phyloP scores from a whole-genome alignment of 768 basidiomycete species.

The Termitomyces sp. region DNA sequence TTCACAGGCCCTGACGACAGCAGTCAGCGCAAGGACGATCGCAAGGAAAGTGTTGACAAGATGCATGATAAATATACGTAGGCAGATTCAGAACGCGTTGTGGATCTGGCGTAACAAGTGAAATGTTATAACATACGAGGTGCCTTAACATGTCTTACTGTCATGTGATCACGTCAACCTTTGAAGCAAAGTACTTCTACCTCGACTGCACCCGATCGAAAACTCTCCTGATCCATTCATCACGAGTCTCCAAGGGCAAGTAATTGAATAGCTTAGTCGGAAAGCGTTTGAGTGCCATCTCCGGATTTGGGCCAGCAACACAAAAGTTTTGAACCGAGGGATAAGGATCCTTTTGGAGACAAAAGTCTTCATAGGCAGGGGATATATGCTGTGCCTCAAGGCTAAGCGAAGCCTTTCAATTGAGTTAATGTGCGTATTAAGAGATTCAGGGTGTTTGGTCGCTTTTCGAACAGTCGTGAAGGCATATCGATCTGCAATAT shows the following conservation, averaged over 20 bases:
- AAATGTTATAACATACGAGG: neutral
- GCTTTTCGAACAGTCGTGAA: neutral
- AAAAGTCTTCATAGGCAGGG: neutral
- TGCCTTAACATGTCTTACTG: neutral
- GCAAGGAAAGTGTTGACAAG: conserved; percentile 16
- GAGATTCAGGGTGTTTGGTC: neutral
- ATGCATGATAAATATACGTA: conserved; percentile 13
- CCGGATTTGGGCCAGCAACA: neutral
- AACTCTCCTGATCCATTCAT: neutral
- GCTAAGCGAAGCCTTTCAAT: neutral
- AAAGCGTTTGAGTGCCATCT: neutral
- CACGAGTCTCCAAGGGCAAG: neutral
- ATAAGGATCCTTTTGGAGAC: neutral
- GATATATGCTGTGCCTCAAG: neutral
- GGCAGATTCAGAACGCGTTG: neutral
- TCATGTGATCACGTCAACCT: neutral
- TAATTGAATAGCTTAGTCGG: neutral
- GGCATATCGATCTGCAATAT: neutral
- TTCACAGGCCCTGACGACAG: conserved; percentile 56
- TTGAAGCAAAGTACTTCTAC: too few species aligned
- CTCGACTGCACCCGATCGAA: neutral
- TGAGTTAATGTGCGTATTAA: neutral
- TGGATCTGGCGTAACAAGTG: neutral
- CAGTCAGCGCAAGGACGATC: conserved; percentile 24
- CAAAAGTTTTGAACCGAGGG: neutral